These are phyloP conservation scores for Paramecium sonneborni DNA, from an alignment of 73 alveolate species.

Conservation along the genomic window DNA sequence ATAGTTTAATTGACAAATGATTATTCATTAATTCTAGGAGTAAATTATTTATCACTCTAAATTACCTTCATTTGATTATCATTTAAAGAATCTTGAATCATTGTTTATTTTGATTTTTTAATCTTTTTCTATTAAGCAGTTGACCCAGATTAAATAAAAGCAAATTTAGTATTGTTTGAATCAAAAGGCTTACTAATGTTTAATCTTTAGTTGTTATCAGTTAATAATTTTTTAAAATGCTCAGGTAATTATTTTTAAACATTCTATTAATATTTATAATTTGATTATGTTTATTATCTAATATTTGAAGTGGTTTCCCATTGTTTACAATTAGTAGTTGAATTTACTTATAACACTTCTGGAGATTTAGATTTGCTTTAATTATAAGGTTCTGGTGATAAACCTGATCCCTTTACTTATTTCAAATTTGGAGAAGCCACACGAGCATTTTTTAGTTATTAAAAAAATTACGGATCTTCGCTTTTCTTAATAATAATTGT, in stretches of 20 bases:
- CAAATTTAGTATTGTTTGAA: background rate
- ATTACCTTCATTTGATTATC: background rate
- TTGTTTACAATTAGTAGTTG: background rate
- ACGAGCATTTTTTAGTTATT: background rate
- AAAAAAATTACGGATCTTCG: background rate
- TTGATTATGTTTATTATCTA: background rate
- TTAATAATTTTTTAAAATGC: background rate
- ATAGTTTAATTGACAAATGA: background rate
- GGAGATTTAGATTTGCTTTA: background rate
- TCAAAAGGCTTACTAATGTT: background rate
- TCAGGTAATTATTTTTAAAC: background rate
- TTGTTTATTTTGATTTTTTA: background rate
- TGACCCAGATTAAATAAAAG: background rate
- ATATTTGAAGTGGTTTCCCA: background rate
- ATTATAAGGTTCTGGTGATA: background rate
- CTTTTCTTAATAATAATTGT: background rate
- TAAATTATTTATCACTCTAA: background rate
- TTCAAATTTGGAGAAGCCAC: background rate
- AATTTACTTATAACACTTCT: background rate
- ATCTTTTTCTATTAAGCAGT: background rate
- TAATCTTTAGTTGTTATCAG: background rate
- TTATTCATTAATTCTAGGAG: background rate
- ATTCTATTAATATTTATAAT: background rate
- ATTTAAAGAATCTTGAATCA: background rate
- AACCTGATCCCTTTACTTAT: conserved; percentile 1